A percentile compares a stretch with the other conserved stretches of the same genome.
These are phyloP conservation scores for Scedosporium aurantiacum DNA, from an alignment of 2,329 filamentous ascomycete genomes.

Conservation along the genomic window DNA sequence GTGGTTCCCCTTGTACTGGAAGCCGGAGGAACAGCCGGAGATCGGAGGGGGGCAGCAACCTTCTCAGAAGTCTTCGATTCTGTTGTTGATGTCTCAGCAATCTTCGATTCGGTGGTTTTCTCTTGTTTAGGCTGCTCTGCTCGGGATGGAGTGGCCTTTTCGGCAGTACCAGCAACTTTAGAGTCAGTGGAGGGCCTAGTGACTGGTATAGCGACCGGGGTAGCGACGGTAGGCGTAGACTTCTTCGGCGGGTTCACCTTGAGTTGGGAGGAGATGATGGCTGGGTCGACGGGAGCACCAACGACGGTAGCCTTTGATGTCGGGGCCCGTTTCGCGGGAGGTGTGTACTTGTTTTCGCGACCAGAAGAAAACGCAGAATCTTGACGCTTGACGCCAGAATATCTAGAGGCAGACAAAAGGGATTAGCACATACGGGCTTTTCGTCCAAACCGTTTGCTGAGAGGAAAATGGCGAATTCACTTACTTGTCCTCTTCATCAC, in stretches of 20 bases:
- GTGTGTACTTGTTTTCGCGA: constrained; percentile 67
- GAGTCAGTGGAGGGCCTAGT: not conserved
- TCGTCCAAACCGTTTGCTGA: too few species aligned
- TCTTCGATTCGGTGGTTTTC: constrained; percentile 11
- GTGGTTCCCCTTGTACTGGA: constrained; percentile 29
- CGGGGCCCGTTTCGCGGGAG: constrained; percentile 75
- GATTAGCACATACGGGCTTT: not conserved
- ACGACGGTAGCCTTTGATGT: constrained; percentile 61
- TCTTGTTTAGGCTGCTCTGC: constrained; percentile 16
- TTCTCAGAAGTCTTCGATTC: constrained; percentile 19
- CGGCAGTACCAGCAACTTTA: not conserved
- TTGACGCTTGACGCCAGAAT: constrained; percentile 79
- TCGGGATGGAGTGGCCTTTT: not conserved
- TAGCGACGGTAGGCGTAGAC: constrained; percentile 7
- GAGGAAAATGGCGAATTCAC: constrained; percentile 13
- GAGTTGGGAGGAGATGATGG: constrained; percentile 82
- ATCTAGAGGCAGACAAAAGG: constrained; percentile 36
- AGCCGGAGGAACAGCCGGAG: constrained; percentile 18
- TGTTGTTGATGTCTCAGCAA: constrained; percentile 9
- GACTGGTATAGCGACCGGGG: not conserved
- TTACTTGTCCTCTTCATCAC: constrained; percentile 89
- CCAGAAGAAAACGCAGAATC: constrained; percentile 56
- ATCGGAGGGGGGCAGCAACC: not conserved
- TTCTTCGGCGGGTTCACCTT: constrained; percentile 33
- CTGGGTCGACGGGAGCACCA: constrained; percentile 72